Base-by-base conservation (phyloP, 2,329 filamentous ascomycete species). In the Ophiobolus disseminans region DNA sequence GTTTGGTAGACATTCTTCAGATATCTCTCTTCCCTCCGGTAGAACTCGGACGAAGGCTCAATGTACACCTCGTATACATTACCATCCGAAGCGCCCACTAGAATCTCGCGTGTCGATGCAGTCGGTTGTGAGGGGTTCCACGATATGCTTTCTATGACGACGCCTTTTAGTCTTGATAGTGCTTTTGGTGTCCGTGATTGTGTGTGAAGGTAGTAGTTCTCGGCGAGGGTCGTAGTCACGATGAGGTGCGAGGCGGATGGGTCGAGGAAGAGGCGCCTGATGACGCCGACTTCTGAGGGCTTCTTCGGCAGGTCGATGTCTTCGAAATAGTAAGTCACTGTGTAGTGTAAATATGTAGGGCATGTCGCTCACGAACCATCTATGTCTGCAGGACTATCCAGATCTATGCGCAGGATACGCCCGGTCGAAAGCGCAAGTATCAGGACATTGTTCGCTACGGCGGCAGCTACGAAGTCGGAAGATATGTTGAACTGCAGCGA, bases 251-350 rank as follows among this genome's bases (percentile, higher is more conserved):
- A 97, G 21, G 94, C 94, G 9, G 93, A 96, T 21, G 94, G 93
- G 69, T 99, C 94, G 68, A 99, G 88, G 77, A 99, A 99, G 84
- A 99, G 91, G 78, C 89, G 90, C 62, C 89, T 87, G 68, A 99
- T 97, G 42, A 96, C 84, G 60, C 94, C 94, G 50, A 94, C 84
- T 73, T 99, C 93, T 28, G 90, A 88, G 13, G 90, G 85, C 66
- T 93, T 94, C 78, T 95, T 96, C 28, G 94, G 94, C 6, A 99
- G 85, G 73, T 99, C 94, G 72, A 99, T 96, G 75, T 99, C 93
- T 96, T 63, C 42, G 13, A 1, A 21, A 37, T 8, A 49, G 54
- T 59, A 31, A 67, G 59, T 45, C 47, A 48, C 22, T 26, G 14
- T 22, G 19, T 4, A 17, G 3, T 4, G 6, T 36, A 5, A 11